Evolutionary conservation across 2,329 filamentous ascomycete species (phyloP), one percentile per base, ranked within the genome.

Genomic region (Botrytis byssoidea): DNA sequence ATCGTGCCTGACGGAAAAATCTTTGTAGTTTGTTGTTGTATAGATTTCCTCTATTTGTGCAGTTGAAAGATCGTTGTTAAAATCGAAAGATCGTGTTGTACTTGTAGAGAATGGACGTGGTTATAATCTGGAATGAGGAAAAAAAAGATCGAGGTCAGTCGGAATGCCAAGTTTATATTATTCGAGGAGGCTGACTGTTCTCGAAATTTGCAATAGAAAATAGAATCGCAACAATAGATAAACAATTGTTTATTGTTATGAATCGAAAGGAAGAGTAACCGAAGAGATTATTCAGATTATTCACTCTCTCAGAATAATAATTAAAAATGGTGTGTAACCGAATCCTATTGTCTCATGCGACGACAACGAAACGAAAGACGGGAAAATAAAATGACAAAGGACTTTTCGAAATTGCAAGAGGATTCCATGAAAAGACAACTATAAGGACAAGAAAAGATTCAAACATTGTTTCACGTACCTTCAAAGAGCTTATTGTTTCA

Each of bases 1-100:
- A 66, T 77, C 75, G 78, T 80, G 55, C 77, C 77, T 60, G 79
- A 79, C 78, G 77, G 73, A 74, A 67, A 75, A 73, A 66, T 75
- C 73, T 78, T 64, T 74, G 61, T 70, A 40, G 10, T 69, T 25
- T 29, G 66, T 55, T 69, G 48, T 68, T 35, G 63, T 66, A n/a
- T 66, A 32, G 40, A 29, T 12, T 32, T 64, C 4, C 46, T 32
- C 40, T 32, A 46, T n/a, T 44, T 55, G n/a, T 69, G 35, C 10
- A 29, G 9, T 32, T 18, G 22, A 67, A 67, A 51, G 44, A 67
- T 51, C 29, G 64, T 46, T 67, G 63, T 22, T 22, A 32, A 44
- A 20, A 22, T 66, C 3, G 60, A 67, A 68, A 40, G 65, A 68
- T 57, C 35, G 46, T 68, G 51, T 14, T 57, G 48, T 57, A 57